phyloP scores from a whole-genome alignment of 139 green algal genomes.

The Chlorella ohadii region DNA sequence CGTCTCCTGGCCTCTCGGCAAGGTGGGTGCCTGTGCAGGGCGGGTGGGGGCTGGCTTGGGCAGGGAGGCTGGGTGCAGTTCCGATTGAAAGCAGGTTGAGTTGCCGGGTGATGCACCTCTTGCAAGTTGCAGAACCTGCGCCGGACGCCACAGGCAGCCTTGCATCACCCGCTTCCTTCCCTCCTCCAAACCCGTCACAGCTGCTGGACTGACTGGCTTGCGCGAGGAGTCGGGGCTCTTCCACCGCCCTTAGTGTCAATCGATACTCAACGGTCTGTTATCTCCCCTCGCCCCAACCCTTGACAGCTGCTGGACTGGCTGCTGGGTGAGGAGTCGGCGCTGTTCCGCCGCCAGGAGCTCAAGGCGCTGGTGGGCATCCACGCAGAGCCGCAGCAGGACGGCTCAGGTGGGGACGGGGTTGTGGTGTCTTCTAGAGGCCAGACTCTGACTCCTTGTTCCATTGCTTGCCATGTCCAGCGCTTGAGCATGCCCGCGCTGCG shows the following conservation, averaged over 20 bases:
- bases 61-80: neutral
- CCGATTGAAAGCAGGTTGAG: neutral
- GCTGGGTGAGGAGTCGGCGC: slow-evolving; percentile 53
- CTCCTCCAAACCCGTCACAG: too few relatives aligned
- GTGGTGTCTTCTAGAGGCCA: too few relatives aligned
- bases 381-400: slow-evolving; percentile 31
- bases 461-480: too few relatives aligned
- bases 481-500: too few relatives aligned
- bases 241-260: too few relatives aligned
- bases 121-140: too few relatives aligned
- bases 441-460: too few relatives aligned
- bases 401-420: slow-evolving; percentile 3
- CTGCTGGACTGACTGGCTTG: too few relatives aligned
- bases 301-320: slow-evolving; percentile 56
- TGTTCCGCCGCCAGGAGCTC: slow-evolving; percentile 55
- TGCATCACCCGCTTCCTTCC: too few relatives aligned
- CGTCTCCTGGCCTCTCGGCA: slow-evolving; percentile 61
- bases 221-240: too few relatives aligned
- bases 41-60: slow-evolving; percentile 50
- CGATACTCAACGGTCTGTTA: too few relatives aligned
- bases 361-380: slow-evolving; percentile 56
- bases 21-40: slow-evolving; percentile 48
- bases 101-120: neutral
- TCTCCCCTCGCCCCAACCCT: neutral
- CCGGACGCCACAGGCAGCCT: too few relatives aligned